Percentiles rank a stretch among this genome's conserved stretches.
These are phyloP conservation scores for Eragrostis nindensis DNA, from an alignment of 176 grass and related monocot genomes.

Conservation along the genomic window DNA sequence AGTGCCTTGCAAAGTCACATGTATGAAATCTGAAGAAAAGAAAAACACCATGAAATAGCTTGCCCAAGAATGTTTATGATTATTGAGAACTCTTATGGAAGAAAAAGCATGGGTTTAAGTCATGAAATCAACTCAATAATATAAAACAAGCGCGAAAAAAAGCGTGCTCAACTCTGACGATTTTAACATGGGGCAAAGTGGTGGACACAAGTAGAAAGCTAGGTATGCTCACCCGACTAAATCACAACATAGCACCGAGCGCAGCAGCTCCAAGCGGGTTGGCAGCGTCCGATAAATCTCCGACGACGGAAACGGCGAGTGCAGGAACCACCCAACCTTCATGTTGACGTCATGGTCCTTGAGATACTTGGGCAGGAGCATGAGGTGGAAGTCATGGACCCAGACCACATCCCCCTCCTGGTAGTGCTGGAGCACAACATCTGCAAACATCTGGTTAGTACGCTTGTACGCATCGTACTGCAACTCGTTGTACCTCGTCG, in stretches of 20 bases:
- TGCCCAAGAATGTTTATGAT: no score
- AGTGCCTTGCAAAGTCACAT: constrained; percentile 86
- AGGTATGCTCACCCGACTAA: constrained; percentile 82
- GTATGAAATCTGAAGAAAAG: constrained; percentile 72
- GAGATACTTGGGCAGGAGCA: constrained; percentile 93
- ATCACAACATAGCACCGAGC: constrained; percentile 91
- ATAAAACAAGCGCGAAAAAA: constrained; percentile 31
- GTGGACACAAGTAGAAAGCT: constrained; percentile 35
- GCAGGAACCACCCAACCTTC: constrained; percentile 99
- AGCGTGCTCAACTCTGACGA: background rate
- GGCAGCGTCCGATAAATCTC: constrained; percentile 94
- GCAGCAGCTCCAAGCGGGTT: constrained; percentile 78
- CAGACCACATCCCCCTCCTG: constrained; percentile 97
- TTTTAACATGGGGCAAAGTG: constrained; percentile 5
- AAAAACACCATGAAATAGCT: constrained; percentile 19
- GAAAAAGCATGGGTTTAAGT: background rate
- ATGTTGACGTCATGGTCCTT: constrained; percentile 95
- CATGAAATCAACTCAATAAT: constrained; percentile 15
- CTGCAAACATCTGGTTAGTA: constrained; percentile 96
- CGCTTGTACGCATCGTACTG: constrained; percentile 93
- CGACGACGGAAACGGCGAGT: constrained; percentile 92
- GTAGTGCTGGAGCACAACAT: constrained; percentile 92
- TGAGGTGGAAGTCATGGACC: constrained; percentile 98
- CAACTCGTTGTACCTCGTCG: constrained; percentile 85
- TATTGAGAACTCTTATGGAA: no score